These are phyloP conservation scores for Globisporangium acanthophoron DNA, from an alignment of 352 stramenopile species.

Conservation along the genomic window DNA sequence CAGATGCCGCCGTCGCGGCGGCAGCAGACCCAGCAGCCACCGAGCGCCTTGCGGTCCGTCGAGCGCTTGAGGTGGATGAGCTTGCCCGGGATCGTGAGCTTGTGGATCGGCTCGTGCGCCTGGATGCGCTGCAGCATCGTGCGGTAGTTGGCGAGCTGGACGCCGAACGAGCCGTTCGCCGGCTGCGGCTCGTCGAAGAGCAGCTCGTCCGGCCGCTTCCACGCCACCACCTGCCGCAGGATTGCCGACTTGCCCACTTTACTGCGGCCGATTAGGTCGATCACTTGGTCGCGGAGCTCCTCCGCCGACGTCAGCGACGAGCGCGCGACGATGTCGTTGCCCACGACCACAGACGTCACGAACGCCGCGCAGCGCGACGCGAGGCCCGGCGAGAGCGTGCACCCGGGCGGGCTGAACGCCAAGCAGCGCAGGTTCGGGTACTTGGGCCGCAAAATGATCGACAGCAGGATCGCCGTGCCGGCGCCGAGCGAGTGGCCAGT, in stretches of 20 bases:
- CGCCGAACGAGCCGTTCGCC: slow-evolving; percentile 36
- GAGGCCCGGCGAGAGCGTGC: slow-evolving; percentile 67
- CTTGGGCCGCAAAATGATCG: slow-evolving; percentile 71
- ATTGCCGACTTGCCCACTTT: slow-evolving; percentile 85
- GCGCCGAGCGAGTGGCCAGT: slow-evolving; percentile 83
- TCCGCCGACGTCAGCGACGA: slow-evolving; percentile 74
- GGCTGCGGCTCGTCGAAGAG: slow-evolving; percentile 36
- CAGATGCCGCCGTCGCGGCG: slow-evolving; percentile 69
- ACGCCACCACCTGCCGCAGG: slow-evolving; percentile 70
- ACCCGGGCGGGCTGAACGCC: slow-evolving; percentile 74
- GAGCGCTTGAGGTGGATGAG: slow-evolving; percentile 74
- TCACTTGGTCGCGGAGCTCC: slow-evolving; percentile 70
- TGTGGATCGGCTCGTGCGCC: slow-evolving; percentile 69
- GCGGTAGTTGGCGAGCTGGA: slow-evolving; percentile 71
- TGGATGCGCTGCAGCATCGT: slow-evolving; percentile 85
- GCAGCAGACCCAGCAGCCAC: slow-evolving; percentile 82
- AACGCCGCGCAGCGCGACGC: slow-evolving; percentile 54
- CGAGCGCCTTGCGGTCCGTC: slow-evolving; percentile 18
- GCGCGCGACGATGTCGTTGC: slow-evolving; percentile 80
- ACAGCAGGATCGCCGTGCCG: slow-evolving; percentile 63
- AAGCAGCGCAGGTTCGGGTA: slow-evolving; percentile 79
- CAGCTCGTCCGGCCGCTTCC: slow-evolving; percentile 73
- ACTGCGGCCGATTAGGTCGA: slow-evolving; percentile 79
- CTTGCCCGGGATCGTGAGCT: slow-evolving; percentile 69
- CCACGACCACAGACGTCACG: slow-evolving; percentile 74